Percentiles rank a stretch among this genome's conserved stretches.
Conservation (phyloP, 2,329 filamentous ascomycete species). For the Tolypocladium album region DNA sequence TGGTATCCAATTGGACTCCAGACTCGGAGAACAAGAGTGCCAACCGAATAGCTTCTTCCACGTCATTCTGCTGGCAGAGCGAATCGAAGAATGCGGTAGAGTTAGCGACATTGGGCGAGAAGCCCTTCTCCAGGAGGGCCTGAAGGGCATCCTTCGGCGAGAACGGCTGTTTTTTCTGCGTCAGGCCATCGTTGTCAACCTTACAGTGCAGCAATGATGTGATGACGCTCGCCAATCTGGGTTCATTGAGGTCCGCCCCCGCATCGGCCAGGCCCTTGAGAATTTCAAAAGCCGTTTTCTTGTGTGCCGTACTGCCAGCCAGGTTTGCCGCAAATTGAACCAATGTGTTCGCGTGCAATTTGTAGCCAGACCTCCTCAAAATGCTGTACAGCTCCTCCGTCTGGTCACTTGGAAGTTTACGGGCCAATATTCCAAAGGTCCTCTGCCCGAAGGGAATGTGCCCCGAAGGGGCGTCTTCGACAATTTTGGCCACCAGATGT, state of each 20-base stretch:
- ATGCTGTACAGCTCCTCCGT: constrained; percentile 23
- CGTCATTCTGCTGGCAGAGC: constrained; percentile 43
- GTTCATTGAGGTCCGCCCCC: constrained; percentile 33
- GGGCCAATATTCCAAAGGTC: constrained; percentile 22
- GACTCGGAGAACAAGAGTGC: constrained; percentile 21
- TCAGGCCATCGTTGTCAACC: constrained; percentile 8
- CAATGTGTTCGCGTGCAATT: constrained; percentile 30
- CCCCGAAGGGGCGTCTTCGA: constrained; percentile 16
- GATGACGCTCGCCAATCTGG: constrained; percentile 41
- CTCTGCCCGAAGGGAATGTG: constrained; percentile 26
- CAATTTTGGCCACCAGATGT: constrained; percentile 14
- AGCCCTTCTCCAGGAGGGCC: constrained; percentile 45
- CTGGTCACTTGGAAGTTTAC: constrained; percentile 18
- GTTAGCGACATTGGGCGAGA: constrained; percentile 50
- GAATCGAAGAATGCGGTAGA: constrained; percentile 63
- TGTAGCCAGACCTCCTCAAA: constrained; percentile 16
- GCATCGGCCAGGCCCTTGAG: constrained; percentile 21
- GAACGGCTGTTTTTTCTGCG: constrained; percentile 11
- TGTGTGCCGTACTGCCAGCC: constrained; percentile 26
- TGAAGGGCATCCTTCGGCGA: constrained; percentile 19
- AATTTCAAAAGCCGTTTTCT: constrained; percentile 33
- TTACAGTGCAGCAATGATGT: constrained; percentile 43
- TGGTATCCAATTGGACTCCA: constrained; percentile 50
- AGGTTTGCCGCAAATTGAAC: constrained; percentile 37
- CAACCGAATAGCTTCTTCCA: constrained; percentile 22